Evolutionary conservation across 208 protist genomes (phyloP).

Genomic region (Trypanosoma grayi): DNA sequence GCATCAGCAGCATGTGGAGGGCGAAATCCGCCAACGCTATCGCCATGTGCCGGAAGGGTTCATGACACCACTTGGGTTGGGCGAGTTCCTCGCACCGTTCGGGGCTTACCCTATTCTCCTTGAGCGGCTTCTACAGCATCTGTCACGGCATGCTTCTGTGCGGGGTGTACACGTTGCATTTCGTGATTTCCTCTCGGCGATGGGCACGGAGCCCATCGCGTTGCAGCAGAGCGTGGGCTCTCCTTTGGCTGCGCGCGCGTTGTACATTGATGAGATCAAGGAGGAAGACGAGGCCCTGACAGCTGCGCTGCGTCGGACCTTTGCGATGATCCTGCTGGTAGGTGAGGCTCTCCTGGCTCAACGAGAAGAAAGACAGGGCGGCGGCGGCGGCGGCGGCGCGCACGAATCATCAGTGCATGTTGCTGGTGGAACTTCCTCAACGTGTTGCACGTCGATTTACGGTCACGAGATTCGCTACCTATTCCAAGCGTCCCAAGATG

Average conservation of each 20-base stretch:
- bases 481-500: background rate
- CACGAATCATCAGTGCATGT: background rate
- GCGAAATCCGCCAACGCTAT: background rate
- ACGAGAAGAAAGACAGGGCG: background rate
- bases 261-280: conserved; percentile 18
- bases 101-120: conserved; percentile 2
- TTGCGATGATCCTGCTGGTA: conserved; percentile 13
- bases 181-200: conserved; percentile 17
- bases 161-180: conserved; percentile 9
- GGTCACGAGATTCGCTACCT: background rate
- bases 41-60: conserved; percentile 1
- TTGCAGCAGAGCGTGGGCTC: too few relatives aligned
- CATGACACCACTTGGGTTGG: conserved; percentile 4
- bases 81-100: conserved; percentile 6
- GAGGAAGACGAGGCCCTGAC: background rate
- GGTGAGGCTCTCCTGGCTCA: background rate
- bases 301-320: conserved; percentile 7
- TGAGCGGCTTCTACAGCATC: conserved; percentile 3
- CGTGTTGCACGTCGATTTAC: conserved; percentile 1
- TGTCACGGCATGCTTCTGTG: conserved; percentile 6
- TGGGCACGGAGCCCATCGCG: conserved; percentile 11
- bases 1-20: too few relatives aligned
- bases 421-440: too few relatives aligned
- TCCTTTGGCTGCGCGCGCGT: too few relatives aligned
- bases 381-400: background rate